These are phyloP conservation scores for Alternaria viburni DNA, from an alignment of 2,329 filamentous ascomycete genomes.

Conservation along the genomic window DNA sequence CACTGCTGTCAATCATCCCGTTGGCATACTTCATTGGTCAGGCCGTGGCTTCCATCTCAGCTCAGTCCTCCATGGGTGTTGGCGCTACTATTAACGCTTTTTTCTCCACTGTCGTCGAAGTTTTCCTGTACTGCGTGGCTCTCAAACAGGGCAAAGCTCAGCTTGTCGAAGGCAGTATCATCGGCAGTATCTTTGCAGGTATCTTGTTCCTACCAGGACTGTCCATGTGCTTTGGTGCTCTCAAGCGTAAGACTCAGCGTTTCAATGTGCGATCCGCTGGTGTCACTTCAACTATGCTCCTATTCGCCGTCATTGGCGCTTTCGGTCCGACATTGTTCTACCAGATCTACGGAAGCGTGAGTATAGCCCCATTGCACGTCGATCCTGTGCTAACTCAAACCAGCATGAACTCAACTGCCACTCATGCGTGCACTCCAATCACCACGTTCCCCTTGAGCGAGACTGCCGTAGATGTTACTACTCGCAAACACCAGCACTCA, in stretches of 20 bases:
- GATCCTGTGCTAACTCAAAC: conserved; percentile 42
- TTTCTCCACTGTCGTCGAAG: conserved; percentile 96
- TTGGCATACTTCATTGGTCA: conserved; percentile 98
- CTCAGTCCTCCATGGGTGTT: conserved; percentile 97
- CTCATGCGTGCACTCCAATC: conserved; percentile 61
- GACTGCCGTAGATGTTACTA: conserved; percentile 96
- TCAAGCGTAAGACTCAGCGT: conserved; percentile 96
- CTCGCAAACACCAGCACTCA: conserved; percentile 80
- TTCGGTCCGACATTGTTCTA: conserved; percentile 98
- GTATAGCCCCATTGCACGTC: not conserved
- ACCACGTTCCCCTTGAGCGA: conserved; percentile 57
- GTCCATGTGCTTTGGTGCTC: conserved; percentile 98
- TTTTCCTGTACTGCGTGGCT: conserved; percentile 95
- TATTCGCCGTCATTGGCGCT: conserved; percentile 93
- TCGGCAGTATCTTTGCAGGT: conserved; percentile 97
- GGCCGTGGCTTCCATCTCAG: conserved; percentile 96
- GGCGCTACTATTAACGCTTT: conserved; percentile 98
- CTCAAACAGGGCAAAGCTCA: conserved; percentile 89
- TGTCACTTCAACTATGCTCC: conserved; percentile 95
- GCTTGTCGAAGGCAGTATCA: conserved; percentile 94
- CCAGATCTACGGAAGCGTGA: conserved; percentile 90
- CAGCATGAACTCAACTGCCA: conserved; percentile 89
- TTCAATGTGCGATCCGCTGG: conserved; percentile 97
- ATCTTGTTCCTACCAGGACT: conserved; percentile 92
- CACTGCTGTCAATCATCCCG: conserved; percentile 90